Percentiles rank a stretch among this genome's conserved stretches.
Evolutionary conservation across 768 basidiomycete genomes (phyloP).

Genomic region (Hebeloma cylindrosporum): DNA sequence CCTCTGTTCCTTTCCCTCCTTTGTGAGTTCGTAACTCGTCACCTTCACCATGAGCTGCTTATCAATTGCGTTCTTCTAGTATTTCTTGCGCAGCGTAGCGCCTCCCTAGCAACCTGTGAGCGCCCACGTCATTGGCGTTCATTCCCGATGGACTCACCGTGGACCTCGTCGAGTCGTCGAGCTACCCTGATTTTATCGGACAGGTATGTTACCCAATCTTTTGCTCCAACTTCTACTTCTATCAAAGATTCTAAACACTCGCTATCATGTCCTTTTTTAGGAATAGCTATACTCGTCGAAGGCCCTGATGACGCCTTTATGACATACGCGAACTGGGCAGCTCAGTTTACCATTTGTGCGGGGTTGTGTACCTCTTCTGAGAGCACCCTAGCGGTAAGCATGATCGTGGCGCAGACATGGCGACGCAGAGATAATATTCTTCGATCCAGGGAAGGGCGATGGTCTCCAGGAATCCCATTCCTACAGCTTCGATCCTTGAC

Average conservation of each 20-base stretch:
- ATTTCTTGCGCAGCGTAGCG: constrained; percentile 20
- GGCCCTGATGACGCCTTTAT: constrained; percentile 39
- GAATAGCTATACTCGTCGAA: constrained; percentile 44
- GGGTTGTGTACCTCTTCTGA: constrained; percentile 25
- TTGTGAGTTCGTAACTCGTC: too few relatives aligned
- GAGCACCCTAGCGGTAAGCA: constrained; percentile 25
- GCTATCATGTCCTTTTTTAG: not conserved
- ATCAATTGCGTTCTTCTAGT: too few relatives aligned
- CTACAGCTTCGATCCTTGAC: too few relatives aligned
- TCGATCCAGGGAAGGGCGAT: too few relatives aligned
- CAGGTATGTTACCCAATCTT: constrained; percentile 29
- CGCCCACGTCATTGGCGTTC: constrained; percentile 42
- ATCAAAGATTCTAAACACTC: not conserved
- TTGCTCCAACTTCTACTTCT: not conserved
- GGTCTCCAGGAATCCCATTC: too few relatives aligned
- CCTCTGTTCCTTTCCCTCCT: too few relatives aligned
- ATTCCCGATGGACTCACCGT: constrained; percentile 41
- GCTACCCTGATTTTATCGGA: constrained; percentile 34
- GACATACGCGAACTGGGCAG: constrained; percentile 32
- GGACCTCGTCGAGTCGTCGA: constrained; percentile 31
- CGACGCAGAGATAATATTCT: constrained; percentile 26
- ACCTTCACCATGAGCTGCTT: too few relatives aligned
- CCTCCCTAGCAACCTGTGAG: constrained; percentile 44
- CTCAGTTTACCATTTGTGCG: constrained; percentile 25
- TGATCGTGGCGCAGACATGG: constrained; percentile 24